Base-by-base conservation (phyloP, 768 basidiomycete genomes). In the Xerocomellus intermedius region DNA sequence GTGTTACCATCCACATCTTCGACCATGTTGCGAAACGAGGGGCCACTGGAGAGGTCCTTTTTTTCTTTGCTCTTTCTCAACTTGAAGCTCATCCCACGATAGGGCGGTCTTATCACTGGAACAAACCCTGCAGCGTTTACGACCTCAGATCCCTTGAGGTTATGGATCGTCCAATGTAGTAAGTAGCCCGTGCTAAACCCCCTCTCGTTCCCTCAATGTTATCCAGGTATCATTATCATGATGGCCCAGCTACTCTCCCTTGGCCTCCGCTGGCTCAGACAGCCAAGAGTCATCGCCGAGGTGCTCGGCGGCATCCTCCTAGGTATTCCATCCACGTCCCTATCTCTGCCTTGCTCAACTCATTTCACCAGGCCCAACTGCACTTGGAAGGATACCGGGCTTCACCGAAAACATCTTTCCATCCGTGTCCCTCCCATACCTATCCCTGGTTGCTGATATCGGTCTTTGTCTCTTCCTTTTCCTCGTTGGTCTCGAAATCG, bases 401-500 rank as follows among this genome's bases (percentile, higher is more conserved):
- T 98, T 98, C 74, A 87, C 93, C 1, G 51, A 88, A 42, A 84
- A 85, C 66, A 85, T 97, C 50, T 98, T 98, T 69, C 94, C 96
- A 0, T 1, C 67, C 0, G 74, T 75, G 0, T 94, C 92, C 0
- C 68, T 81, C 7, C 79, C 93, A 0, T 95, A 87, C 68, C 84
- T 98, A 24, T 85, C 84, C 51, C 85, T 98, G 19, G 85, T 89
- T 17, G 91, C 96, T 14, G 91, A 92, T 62, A 91, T 98, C 57
- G 96, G 91, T 7, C 80, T 92, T 5, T 87, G 86, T 59, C 81
- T 94, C 42, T 94, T 93, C 73, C 81, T 98, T 14, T 98, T 97
- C 75, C 81, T 98, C 56, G 88, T 98, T 38, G 96, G 96, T 4
- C 84, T 96, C 33, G 91, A 93, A 75, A 94, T 97, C 54, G 97